These are phyloP conservation scores for Plenodomus tracheiphilus DNA, from an alignment of 2,329 filamentous ascomycete genomes.

Conservation along the genomic window DNA sequence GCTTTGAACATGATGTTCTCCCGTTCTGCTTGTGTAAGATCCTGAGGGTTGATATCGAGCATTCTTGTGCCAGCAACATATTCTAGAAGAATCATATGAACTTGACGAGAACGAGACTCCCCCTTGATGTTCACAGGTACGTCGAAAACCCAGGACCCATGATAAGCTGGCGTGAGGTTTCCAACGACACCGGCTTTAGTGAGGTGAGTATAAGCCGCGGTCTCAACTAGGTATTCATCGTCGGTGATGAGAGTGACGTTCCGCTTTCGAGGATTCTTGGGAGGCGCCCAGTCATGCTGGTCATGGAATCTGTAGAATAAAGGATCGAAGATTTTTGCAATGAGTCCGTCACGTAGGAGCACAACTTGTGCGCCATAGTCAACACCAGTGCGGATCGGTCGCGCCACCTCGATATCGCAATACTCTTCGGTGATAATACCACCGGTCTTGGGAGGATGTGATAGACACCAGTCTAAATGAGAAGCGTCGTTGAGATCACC, in stretches of 20 bases:
- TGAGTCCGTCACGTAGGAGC: background rate
- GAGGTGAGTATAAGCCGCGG: background rate
- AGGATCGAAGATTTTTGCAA: background rate
- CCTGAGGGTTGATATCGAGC: slow-evolving; percentile 1
- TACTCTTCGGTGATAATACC: background rate
- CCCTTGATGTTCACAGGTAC: background rate
- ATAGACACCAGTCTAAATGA: background rate
- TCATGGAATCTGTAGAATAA: background rate
- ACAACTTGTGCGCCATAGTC: background rate
- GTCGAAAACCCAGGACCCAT: background rate
- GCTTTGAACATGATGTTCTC: slow-evolving; percentile 11
- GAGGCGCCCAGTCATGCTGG: background rate
- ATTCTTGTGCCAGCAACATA: slow-evolving; percentile 3
- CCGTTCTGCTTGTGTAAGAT: background rate
- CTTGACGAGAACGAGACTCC: background rate
- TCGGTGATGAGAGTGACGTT: background rate
- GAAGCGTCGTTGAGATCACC: background rate
- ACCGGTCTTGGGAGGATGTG: background rate
- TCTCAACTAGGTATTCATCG: background rate
- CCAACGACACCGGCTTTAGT: background rate
- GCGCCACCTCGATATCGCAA: background rate
- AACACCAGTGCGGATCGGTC: background rate
- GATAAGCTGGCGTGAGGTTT: background rate
- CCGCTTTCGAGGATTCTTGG: background rate
- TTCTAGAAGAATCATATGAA: slow-evolving; percentile 8